Evolutionary conservation across 2,329 filamentous ascomycete genomes (phyloP).

Genomic region (Colletotrichum salicis): DNA sequence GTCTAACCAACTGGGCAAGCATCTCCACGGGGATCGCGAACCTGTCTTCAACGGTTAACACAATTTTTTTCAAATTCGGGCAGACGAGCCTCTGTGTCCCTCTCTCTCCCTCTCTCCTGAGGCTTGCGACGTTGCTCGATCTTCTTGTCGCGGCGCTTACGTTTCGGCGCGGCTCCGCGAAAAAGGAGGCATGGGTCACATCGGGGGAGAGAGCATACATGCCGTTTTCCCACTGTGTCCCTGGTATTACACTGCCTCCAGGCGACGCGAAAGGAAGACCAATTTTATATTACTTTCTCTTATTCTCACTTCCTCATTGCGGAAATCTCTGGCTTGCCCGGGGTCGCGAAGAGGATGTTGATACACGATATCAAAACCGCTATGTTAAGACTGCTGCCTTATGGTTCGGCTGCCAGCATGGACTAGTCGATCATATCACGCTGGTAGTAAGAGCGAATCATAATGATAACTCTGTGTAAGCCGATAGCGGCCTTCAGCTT

Average conservation of each 20-base stretch:
- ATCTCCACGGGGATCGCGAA: background rate
- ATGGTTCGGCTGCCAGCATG: background rate
- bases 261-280: background rate
- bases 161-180: background rate
- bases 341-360: background rate
- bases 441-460: background rate
- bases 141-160: background rate
- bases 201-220: background rate
- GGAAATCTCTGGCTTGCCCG: conserved; percentile 1
- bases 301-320: background rate
- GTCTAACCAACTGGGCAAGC: conserved; percentile 2
- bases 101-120: background rate
- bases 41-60: background rate
- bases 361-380: background rate
- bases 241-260: conserved; percentile 22
- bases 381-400: background rate
- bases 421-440: background rate
- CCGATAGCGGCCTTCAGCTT: too few relatives aligned
- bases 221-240: conserved; percentile 14
- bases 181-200: background rate
- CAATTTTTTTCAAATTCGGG: background rate
- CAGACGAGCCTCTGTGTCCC: background rate
- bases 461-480: too few relatives aligned
- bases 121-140: background rate
- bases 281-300: background rate